Conservation (phyloP, 108 stramenopile species). For the Seminavis robusta region DNA sequence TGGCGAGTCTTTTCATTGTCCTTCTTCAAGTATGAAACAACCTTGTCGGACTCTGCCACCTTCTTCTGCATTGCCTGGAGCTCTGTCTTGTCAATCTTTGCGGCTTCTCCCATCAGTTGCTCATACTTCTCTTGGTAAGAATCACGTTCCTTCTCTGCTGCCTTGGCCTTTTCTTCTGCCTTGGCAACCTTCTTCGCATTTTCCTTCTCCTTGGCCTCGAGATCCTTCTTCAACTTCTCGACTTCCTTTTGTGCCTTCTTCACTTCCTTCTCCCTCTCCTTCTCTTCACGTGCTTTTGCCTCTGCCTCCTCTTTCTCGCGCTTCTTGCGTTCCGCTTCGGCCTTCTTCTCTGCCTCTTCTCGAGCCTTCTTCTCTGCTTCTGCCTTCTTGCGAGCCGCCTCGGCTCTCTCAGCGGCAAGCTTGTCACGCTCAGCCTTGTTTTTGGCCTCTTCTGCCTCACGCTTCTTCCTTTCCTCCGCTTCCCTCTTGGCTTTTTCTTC, state of each 20-base stretch:
- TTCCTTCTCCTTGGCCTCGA: constrained; percentile 24
- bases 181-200: constrained; percentile 27
- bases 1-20: constrained; percentile 55
- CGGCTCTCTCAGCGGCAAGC: too few species aligned
- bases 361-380: constrained; percentile 7
- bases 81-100: constrained; percentile 18
- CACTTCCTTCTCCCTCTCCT: constrained; percentile 19
- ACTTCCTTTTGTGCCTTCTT: constrained; percentile 19
- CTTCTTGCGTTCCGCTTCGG: constrained; percentile 5
- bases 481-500: constrained; percentile 13
- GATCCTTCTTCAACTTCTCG: constrained; percentile 16
- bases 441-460: too few species aligned
- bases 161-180: constrained; percentile 32
- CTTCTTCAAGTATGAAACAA: constrained; percentile 56
- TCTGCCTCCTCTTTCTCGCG: constrained; percentile 1
- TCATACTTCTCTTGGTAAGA: constrained; percentile 13
- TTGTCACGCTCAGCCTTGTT: too few species aligned
- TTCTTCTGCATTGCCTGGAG: constrained; percentile 40
- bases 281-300: constrained; percentile 6
- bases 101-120: constrained; percentile 27
- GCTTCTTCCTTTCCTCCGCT: constrained; percentile 4
- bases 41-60: constrained; percentile 44
- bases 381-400: background rate
- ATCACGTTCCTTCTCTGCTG: constrained; percentile 22
- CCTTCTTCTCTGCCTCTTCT: background rate